Base-by-base conservation (phyloP, 192 early-diverging fungal genomes). In the Podila minutissima region DNA sequence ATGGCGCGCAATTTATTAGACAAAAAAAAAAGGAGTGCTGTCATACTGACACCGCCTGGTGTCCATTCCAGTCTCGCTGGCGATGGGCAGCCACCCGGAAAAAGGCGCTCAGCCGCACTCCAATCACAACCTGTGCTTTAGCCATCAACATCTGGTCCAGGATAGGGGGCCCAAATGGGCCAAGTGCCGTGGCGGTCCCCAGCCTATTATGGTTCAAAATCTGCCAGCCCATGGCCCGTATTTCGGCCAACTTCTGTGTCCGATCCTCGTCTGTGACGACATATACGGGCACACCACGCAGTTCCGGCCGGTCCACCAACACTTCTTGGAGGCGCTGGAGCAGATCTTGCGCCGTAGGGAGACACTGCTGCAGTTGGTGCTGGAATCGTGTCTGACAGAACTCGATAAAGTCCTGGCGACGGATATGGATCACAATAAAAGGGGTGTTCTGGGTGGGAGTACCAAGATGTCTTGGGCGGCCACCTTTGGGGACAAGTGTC, bases 81-180 rank as follows among this genome's bases (percentile, higher is more conserved):
- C 77, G 59, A 32, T 73, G 58, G 0, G 71, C 70, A 17, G 70
- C 77, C 10, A 81, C 24, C 28, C 62, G 57, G 1, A 71, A 72
- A 28, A 66, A 59, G 8, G 66, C 15, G 24, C 71, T 81, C 0
- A 62, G 57, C 62, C 58, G 65, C 9, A 81, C 77, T 5, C 77
- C 77, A 10, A 81, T 69, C 46, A 81, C 20, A 5, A 55, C 48
- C 17, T 81, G 53, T 1, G 71, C 71, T 20, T 68, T 37, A 6
- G 71, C 66, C 71, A 81, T 72, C 46, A 81, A 81, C 20, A 81
- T 38, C 46, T 81, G 77, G 20, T 81, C 77, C 66, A 81, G 59
- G 48, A 81, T 66, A 38, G 49, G 24, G 0, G 71, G 38, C 1
- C 77, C 77, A 73, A 81, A 81, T 1, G 31, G 29, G 0, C 76